phyloP scores from a whole-genome alignment of 225 moss, liverwort and hornwort species.

The Bryoerythrophyllum caledonicum region DNA sequence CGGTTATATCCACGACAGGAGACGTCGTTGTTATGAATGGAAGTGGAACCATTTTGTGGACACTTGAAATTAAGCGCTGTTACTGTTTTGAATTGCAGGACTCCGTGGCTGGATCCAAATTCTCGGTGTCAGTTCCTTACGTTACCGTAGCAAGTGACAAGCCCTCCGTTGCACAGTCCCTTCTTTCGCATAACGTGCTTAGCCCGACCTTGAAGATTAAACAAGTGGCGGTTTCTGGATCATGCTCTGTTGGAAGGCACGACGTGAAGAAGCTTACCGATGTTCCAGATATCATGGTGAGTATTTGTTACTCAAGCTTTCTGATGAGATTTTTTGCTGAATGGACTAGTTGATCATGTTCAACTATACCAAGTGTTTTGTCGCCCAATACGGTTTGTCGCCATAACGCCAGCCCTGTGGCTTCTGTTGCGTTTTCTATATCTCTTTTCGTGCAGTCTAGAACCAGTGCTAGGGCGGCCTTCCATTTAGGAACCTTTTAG shows the following conservation, averaged over 20 bases:
- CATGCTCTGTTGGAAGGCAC: conserved; percentile 46
- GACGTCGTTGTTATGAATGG: background rate
- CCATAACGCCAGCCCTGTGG: background rate
- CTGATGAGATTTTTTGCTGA: background rate
- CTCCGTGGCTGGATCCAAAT: conserved; percentile 37
- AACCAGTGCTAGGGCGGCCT: too few species aligned
- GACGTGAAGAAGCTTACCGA: conserved; percentile 55
- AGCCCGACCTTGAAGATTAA: conserved; percentile 22
- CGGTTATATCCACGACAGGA: background rate
- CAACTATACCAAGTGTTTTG: background rate
- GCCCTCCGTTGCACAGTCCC: conserved; percentile 39
- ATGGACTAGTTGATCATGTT: conserved; percentile 1
- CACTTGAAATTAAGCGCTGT: background rate
- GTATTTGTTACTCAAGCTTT: conserved; percentile 11
- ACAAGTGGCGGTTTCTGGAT: conserved; percentile 46
- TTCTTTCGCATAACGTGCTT: conserved; percentile 31
- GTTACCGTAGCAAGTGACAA: conserved; percentile 41
- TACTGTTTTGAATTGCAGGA: conserved; percentile 34
- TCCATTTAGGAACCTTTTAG: too few species aligned
- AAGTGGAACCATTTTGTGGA: background rate
- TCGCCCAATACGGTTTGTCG: background rate
- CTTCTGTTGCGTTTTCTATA: background rate
- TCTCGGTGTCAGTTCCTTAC: conserved; percentile 47
- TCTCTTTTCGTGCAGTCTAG: background rate
- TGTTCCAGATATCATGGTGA: conserved; percentile 48